phyloP scores from a whole-genome alignment of 768 basidiomycete genomes.

The Rhizopogon vinicolor region DNA sequence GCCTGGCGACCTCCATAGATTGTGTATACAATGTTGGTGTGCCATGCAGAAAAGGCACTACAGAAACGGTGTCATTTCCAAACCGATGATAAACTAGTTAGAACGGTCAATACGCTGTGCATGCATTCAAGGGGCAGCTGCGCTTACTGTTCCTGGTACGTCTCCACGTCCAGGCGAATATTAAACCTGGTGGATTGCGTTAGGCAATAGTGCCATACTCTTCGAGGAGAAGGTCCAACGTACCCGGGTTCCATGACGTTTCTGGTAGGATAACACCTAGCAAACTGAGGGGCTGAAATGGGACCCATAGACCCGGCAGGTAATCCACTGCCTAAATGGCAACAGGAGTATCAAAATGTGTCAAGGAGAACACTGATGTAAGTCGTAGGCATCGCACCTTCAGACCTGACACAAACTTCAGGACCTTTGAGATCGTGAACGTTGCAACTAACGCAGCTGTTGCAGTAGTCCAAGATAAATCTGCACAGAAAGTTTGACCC shows the following conservation, averaged over 20 bases:
- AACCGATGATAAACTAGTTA: conserved; percentile 13
- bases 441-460: background rate
- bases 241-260: conserved; percentile 17
- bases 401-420: conserved; percentile 11
- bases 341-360: background rate
- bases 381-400: conserved; percentile 8
- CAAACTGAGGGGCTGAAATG: conserved; percentile 13
- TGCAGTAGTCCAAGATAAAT: conserved; percentile 5
- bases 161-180: conserved; percentile 21
- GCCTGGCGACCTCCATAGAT: conserved; percentile 16
- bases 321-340: conserved; percentile 9
- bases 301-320: conserved; percentile 16
- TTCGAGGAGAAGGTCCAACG: background rate
- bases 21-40: conserved; percentile 16
- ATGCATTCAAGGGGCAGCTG: background rate
- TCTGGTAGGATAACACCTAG: conserved; percentile 9
- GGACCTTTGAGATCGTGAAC: conserved; percentile 7
- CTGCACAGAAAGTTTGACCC: background rate
- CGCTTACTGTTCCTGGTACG: conserved; percentile 12
- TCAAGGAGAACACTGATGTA: background rate
- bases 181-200: conserved; percentile 3
- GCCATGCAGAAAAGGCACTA: conserved; percentile 16
- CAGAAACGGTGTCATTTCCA: conserved; percentile 16
- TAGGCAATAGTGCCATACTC: background rate
- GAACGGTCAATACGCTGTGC: background rate